phyloP scores from a whole-genome alignment of 306 rosid species.

The Sphenostylis stenocarpa region DNA sequence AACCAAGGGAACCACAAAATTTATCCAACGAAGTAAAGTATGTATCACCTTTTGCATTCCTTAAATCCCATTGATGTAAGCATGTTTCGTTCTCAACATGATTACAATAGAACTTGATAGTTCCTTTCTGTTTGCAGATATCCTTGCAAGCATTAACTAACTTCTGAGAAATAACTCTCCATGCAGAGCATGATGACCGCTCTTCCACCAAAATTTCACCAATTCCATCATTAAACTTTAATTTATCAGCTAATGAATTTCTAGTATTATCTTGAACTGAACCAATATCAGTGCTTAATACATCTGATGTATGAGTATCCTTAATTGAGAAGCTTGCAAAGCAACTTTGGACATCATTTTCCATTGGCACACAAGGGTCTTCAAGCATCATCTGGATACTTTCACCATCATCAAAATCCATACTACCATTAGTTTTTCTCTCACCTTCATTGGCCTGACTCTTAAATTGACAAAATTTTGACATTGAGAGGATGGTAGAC shows the following conservation, averaged over 20 bases:
- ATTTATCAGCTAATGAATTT: slow-evolving; percentile 31
- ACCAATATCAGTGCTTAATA: slow-evolving; percentile 36
- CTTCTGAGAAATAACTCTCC: slow-evolving; percentile 70
- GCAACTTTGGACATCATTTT: slow-evolving; percentile 74
- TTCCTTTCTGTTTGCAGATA: slow-evolving; percentile 64
- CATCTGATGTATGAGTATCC: slow-evolving; percentile 38
- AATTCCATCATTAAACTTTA: slow-evolving; percentile 57
- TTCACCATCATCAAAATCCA: slow-evolving; percentile 49
- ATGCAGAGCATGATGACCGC: slow-evolving; percentile 65
- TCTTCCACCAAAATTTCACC: slow-evolving; percentile 86
- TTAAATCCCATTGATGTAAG: slow-evolving; percentile 31
- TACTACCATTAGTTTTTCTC: slow-evolving; percentile 35
- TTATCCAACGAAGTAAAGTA: slow-evolving; percentile 50
- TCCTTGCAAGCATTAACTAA: slow-evolving; percentile 59
- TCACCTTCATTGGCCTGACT: slow-evolving; percentile 48
- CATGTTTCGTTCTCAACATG: slow-evolving; percentile 55
- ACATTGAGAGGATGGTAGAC: slow-evolving; percentile 57
- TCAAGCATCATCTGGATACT: slow-evolving; percentile 65
- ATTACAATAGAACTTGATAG: slow-evolving; percentile 58
- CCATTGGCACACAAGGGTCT: slow-evolving; percentile 64
- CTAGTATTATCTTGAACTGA: slow-evolving; percentile 39
- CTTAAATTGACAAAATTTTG: slow-evolving; percentile 39
- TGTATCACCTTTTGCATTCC: slow-evolving; percentile 40
- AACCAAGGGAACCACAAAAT: slow-evolving; percentile 57
- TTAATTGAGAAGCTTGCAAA: slow-evolving; percentile 46